These are phyloP conservation scores for Solanum peruvianum DNA, from an alignment of 257 asterid species.

Conservation along the genomic window DNA sequence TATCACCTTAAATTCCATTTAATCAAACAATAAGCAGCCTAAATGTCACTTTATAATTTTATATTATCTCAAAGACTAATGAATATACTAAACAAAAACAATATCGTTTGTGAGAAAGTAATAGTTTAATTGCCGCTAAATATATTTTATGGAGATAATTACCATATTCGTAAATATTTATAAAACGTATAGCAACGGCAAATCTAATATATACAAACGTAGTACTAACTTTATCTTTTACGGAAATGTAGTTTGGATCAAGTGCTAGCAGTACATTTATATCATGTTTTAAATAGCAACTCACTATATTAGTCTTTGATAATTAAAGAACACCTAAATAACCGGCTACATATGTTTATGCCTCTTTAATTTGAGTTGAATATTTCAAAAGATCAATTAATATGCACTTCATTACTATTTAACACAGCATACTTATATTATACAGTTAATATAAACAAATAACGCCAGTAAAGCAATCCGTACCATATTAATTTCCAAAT, in stretches of 20 bases:
- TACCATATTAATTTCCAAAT: neutral
- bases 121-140: too few relatives aligned
- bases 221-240: neutral
- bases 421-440: neutral
- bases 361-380: neutral
- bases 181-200: too few relatives aligned
- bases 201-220: too few relatives aligned
- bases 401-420: neutral
- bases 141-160: too few relatives aligned
- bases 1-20: neutral
- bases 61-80: neutral
- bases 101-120: too few relatives aligned
- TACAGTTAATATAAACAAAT: neutral
- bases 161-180: too few relatives aligned
- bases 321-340: neutral
- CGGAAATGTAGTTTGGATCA: neutral
- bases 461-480: neutral
- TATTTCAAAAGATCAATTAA: neutral
- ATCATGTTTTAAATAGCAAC: neutral
- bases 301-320: neutral
- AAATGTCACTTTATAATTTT: neutral
- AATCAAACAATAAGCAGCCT: neutral
- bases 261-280: neutral
- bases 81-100: too few relatives aligned
- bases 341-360: neutral